Percentiles rank a stretch among this genome's conserved stretches.
These are phyloP conservation scores for Tylopilus balloui DNA, from an alignment of 768 basidiomycete species.

Conservation along the genomic window DNA sequence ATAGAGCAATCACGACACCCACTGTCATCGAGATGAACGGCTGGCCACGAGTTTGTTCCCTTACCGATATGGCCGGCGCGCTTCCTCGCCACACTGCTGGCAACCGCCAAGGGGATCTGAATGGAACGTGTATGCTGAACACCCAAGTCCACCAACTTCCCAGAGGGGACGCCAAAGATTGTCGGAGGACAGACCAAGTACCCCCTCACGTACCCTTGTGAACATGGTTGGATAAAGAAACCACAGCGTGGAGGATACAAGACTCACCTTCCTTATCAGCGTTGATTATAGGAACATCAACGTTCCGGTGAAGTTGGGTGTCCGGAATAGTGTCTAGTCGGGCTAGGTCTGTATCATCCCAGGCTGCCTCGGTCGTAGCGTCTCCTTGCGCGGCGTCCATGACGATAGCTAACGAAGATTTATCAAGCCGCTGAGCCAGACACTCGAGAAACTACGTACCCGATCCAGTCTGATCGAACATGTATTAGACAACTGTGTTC, in stretches of 20 bases:
- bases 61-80: conserved; percentile 55
- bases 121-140: conserved; percentile 47
- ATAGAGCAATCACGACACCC: neutral
- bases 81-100: conserved; percentile 42
- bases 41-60: conserved; percentile 60
- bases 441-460: conserved; percentile 27
- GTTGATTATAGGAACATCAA: conserved; percentile 43
- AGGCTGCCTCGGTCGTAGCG: conserved; percentile 35
- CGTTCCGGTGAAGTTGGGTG: conserved; percentile 45
- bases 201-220: conserved; percentile 18
- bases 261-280: conserved; percentile 47
- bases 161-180: conserved; percentile 54
- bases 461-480: conserved; percentile 42
- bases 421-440: neutral
- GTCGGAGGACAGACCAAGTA: conserved; percentile 52
- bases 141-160: conserved; percentile 42
- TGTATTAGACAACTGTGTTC: neutral
- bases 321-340: conserved; percentile 44
- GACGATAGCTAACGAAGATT: conserved; percentile 33
- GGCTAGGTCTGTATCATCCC: conserved; percentile 45
- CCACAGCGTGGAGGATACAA: too few species aligned
- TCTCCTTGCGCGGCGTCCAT: conserved; percentile 44
- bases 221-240: neutral
- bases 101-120: conserved; percentile 50
- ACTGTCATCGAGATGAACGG: conserved; percentile 51